These are phyloP conservation scores for Oidiodendron maius DNA, from an alignment of 495 filamentous ascomycete species.

Conservation along the genomic window DNA sequence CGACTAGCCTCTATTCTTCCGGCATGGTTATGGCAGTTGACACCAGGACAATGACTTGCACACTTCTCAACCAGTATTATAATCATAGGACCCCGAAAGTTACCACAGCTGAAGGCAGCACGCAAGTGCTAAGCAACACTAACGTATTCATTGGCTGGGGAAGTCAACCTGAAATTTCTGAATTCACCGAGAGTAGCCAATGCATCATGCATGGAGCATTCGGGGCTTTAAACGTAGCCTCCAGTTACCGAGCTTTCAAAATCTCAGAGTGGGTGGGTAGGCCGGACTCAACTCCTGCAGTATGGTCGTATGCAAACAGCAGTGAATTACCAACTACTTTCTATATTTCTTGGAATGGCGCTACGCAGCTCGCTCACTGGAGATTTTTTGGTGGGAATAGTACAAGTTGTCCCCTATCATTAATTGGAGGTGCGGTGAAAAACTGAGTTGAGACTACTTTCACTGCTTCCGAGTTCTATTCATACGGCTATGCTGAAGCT, in stretches of 20 bases:
- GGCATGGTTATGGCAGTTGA: conserved; percentile 41
- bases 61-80: conserved; percentile 29
- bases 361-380: conserved; percentile 30
- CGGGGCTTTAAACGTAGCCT: not conserved
- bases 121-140: conserved; percentile 36
- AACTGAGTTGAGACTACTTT: conserved; percentile 27
- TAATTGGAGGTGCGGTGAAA: conserved; percentile 7
- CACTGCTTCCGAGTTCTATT: not conserved
- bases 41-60: conserved; percentile 29
- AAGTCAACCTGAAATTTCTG: conserved; percentile 38
- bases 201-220: conserved; percentile 16
- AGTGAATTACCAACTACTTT: conserved; percentile 2
- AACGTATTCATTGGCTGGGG: conserved; percentile 48
- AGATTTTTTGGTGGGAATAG: conserved; percentile 22
- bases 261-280: conserved; percentile 33
- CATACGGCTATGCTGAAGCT: not conserved
- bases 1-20: conserved; percentile 12
- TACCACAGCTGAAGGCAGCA: conserved; percentile 37
- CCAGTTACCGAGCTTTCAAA: conserved; percentile 26
- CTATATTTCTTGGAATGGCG: conserved; percentile 35
- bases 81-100: conserved; percentile 2
- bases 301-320: conserved; percentile 24
- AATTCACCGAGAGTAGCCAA: conserved; percentile 29
- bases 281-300: conserved; percentile 29
- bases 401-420: conserved; percentile 8